Evolutionary conservation across 139 green algal genomes (phyloP).

Genomic region (Micractinium conductrix): DNA sequence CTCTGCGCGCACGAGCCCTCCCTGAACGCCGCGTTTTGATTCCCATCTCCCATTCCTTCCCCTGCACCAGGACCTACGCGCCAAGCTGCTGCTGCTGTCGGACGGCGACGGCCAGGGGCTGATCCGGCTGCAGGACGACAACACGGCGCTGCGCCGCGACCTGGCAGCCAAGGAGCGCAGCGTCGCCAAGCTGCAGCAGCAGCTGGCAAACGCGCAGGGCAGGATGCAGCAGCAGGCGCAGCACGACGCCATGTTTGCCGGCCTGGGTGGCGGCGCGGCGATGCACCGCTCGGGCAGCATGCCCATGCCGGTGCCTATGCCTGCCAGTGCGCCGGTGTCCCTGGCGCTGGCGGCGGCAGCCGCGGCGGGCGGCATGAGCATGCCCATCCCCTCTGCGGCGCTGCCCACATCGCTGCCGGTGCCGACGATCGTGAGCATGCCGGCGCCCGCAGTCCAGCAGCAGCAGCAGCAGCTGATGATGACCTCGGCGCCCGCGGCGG

Average conservation of each 20-base stretch:
- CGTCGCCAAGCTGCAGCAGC: constrained; percentile 20
- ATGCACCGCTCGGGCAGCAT: neutral
- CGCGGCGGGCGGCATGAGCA: neutral
- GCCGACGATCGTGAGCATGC: neutral
- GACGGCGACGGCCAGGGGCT: constrained; percentile 29
- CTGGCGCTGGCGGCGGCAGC: neutral
- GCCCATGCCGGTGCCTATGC: neutral
- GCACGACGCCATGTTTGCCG: neutral
- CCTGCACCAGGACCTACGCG: constrained; percentile 40
- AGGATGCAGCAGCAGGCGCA: neutral
- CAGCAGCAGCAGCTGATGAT: constrained; percentile 9
- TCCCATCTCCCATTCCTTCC: neutral
- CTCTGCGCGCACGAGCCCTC: neutral
- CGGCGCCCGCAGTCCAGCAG: neutral
- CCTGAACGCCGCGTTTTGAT: neutral
- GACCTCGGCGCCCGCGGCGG: neutral
- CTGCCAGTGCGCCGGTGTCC: neutral
- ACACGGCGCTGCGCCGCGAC: constrained; percentile 29
- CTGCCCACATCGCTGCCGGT: neutral
- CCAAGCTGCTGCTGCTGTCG: constrained; percentile 42
- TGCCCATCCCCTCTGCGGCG: neutral
- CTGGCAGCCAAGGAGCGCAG: constrained; percentile 32
- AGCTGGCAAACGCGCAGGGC: neutral
- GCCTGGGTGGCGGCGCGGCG: neutral
- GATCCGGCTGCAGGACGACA: constrained; percentile 46